Base-by-base conservation (phyloP, 768 basidiomycete species). In the Kwoniella pini region DNA sequence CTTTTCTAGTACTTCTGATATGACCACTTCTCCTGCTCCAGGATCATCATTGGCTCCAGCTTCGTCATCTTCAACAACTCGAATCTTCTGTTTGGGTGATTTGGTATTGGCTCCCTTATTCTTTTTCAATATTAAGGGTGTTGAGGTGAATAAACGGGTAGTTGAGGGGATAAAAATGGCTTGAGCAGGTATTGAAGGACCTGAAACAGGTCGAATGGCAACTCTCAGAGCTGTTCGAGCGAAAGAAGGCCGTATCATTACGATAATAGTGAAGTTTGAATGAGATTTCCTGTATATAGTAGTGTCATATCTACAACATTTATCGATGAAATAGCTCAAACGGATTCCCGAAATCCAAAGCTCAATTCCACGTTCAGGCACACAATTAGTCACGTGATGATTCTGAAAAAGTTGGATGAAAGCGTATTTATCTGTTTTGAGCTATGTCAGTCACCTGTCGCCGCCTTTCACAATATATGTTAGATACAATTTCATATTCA, bases 1-100 rank as follows among this genome's bases (percentile, higher is more conserved):
- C 60, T 80, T 77, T 46, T 74, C 66, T 40, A 71, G 17, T 0
- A 62, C 49, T 11, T 56, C 59, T 1, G 65, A 62, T 4, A 59
- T 38, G 3, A 71, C 63, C 1, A 38, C 60, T n/a, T 57, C 65
- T 0, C 50, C 46, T 19, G 56, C 42, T 7, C 53, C 44, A n/a
- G 53, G 51, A 36, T 69, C 69, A 48, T 28, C 46, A 13, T 46
- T 49, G 9, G 55, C 67, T 21, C 49, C 36, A 15, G 59, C 60
- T 27, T 68, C 39, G 17, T 51, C 62, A 33, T 68, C 66, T 42
- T 64, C 54, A 15, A 28, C 24, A 5, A n/a, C 46, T 44, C 27
- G 13, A 11, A 48, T 42, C 45, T 72, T 72, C n/a, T 61, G 64
- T 46, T 69, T 67, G 56, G 52, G 22, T 27, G 63, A 48, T 38